Base-by-base conservation (phyloP, 169 alveolate genomes). In the Plasmodium reichenowi region DNA sequence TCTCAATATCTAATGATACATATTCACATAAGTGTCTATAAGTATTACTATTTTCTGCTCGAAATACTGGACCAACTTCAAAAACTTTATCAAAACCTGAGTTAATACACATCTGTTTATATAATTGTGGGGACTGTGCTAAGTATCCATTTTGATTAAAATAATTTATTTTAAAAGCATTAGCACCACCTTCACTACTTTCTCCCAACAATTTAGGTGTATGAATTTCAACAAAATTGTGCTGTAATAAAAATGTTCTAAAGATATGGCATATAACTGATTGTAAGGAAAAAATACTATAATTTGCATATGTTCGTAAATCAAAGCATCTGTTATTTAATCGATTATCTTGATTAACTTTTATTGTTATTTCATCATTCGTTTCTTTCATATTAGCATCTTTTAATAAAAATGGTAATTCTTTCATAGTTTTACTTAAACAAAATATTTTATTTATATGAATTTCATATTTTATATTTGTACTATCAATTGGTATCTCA, bases 101-200 rank as follows among this genome's bases (percentile, higher is more conserved):
- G 93, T 97, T 95, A 32, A 99, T 95, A 72, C 99, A 99, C 99
- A 99, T 98, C 92, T 99, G 99, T 94, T 99, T 99, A 96, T 98
- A 98, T 62, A 99, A 96, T 94, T 99, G 99, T 13, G 99, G 99
- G 15, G 99, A 97, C 94, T 99, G 99, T 29, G 99, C 99, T 66
- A 99, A 94, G 66, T 93, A 94, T 0, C 95, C 96, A 45, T 93
- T 93, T 22, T 74, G 87, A 63, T 96, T 97, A 93, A 99, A 99
- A 92, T 99, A 99, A 85, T 97, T 93, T 43, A 98, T 93, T 87
- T 96, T 97, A 94, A 98, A 98, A 43, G 97, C 99, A 63, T 95
- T 94, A 58, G 99, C 98, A 20, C 99, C 99, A 48, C 99, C 99
- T 95, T 99, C 99, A 32, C 99, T 97, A 48, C 99, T 98, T 8